Base-by-base conservation (phyloP, 192 early-diverging fungal species). In the Coemansia sp. region DNA sequence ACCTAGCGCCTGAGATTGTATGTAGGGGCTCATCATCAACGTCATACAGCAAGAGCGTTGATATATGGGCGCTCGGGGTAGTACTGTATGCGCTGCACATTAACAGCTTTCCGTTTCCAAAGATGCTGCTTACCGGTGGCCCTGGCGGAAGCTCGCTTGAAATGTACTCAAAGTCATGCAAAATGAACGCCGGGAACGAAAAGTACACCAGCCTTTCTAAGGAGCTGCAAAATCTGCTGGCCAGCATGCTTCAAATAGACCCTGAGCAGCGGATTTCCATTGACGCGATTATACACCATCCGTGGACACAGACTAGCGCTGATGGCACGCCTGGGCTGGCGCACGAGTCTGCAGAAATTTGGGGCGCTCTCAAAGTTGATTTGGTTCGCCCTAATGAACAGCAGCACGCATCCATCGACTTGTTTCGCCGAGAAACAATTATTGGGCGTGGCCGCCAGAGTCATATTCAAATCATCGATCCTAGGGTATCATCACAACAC, bases 1-100 rank as follows among this genome's bases (percentile, higher is more conserved):
- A 85, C 56, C 29, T 85, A 56, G 84, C 84, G 3, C 84, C 84
- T 3, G 78, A 81, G 58, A 81, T 81, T 48, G 66, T 73, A 3
- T 81, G 78, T 54, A 62, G 74, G 32, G 66, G 59, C 54, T 75
- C 73, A 9, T 38, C 73, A 4, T 57, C 69, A 22, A 66, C 66
- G 10, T 61, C 78, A 4, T 81, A 81, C 49, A 65, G 65, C 58
- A 75, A 69, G 32, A 53, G 74, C 55, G 78, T 81, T 29, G 78
- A 81, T 47, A 76, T 81, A 48, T 81, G 78, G 78, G 78, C 78
- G 4, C 74, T 81, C 3, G 78, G 78, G 24, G 70, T 81, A n/a
- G 70, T 81, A 16, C 55, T 81, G 11, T 76, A 81, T 29, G 74
- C 74, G 11, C 47, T 81, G 20, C 74, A 81, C 24, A 50, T 62